Evolutionary conservation across 2,329 filamentous ascomycete species (phyloP).

Genomic region (Trichoderma aggressivum): DNA sequence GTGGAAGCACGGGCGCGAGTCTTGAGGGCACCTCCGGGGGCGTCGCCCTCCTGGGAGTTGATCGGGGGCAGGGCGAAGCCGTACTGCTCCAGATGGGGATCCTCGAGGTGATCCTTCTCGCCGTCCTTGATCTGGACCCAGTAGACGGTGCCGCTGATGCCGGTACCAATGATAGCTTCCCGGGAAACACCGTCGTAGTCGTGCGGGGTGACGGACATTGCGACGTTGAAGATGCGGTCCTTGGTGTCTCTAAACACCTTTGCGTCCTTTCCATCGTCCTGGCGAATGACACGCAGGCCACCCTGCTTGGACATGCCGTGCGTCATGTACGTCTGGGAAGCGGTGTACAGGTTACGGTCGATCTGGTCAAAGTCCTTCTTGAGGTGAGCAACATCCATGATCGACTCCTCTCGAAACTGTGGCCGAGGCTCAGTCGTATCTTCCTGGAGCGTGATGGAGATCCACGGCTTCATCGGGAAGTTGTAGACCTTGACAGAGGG

Average conservation of each 20-base stretch:
- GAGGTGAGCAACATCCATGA: constrained; percentile 88
- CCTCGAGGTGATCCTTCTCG: constrained; percentile 74
- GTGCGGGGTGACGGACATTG: constrained; percentile 67
- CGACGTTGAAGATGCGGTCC: constrained; percentile 92
- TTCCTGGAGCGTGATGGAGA: constrained; percentile 74
- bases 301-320: constrained; percentile 93
- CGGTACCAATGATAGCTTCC: constrained; percentile 86
- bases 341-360: constrained; percentile 87
- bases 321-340: constrained; percentile 85
- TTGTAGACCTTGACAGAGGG: constrained; percentile 79
- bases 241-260: constrained; percentile 88
- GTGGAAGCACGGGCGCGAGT: constrained; percentile 89
- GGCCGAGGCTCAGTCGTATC: constrained; percentile 54
- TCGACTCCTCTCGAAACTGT: constrained; percentile 70
- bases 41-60: constrained; percentile 81
- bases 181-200: constrained; percentile 57
- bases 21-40: constrained; percentile 88
- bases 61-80: constrained; percentile 88
- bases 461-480: constrained; percentile 95
- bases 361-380: constrained; percentile 99
- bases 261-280: constrained; percentile 87
- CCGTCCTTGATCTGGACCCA: constrained; percentile 80
- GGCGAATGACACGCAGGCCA: constrained; percentile 87
- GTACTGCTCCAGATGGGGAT: constrained; percentile 75
- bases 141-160: constrained; percentile 94